phyloP scores from a whole-genome alignment of 192 early-diverging fungal genomes.

The Backusella circina region DNA sequence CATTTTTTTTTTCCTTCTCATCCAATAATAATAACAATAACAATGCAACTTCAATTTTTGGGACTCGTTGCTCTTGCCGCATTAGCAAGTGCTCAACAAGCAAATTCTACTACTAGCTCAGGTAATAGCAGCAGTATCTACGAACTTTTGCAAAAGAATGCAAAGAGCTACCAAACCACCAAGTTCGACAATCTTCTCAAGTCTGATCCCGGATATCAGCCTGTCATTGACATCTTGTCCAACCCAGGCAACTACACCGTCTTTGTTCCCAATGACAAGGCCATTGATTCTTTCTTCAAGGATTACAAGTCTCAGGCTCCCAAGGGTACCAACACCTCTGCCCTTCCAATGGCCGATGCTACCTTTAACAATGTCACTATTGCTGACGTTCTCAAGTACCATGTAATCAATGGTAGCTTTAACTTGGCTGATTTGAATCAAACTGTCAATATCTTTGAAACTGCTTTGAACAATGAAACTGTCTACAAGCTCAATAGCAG shows the following conservation, averaged over 20 bases:
- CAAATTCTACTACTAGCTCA: not conserved
- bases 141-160: not conserved
- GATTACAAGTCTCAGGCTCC: not conserved
- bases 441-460: not conserved
- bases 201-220: not conserved
- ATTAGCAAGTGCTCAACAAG: not conserved
- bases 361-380: not conserved
- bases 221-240: constrained; percentile 1
- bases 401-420: not conserved
- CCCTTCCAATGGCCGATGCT: not conserved
- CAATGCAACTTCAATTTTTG: not conserved
- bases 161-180: not conserved
- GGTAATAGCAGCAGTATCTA: not conserved
- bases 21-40: not conserved
- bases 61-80: not conserved
- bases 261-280: constrained; percentile 1
- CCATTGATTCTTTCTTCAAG: not conserved
- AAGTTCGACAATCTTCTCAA: not conserved
- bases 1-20: not conserved
- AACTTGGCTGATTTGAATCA: not conserved
- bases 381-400: not conserved
- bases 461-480: constrained; percentile 1
- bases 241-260: constrained; percentile 8
- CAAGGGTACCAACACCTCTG: not conserved
- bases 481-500: not conserved